phyloP scores from a whole-genome alignment of 1,139 yeast species.

The Kodamaea sp. region DNA sequence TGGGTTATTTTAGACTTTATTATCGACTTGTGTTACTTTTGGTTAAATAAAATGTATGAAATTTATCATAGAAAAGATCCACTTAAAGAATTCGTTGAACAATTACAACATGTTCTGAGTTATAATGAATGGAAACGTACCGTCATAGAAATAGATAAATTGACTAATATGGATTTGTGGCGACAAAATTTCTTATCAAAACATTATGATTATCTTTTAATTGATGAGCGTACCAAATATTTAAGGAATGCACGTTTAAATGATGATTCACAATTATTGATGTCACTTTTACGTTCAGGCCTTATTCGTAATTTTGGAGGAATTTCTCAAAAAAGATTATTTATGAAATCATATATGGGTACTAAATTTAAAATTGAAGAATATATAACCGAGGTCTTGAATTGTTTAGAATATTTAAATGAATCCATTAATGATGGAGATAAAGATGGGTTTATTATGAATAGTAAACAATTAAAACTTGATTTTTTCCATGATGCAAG shows the following conservation, averaged over 20 bases:
- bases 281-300: conserved; percentile 77
- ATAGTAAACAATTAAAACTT: conserved; percentile 59
- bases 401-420: conserved; percentile 57
- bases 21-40: conserved; percentile 56
- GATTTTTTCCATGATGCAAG: conserved; percentile 89
- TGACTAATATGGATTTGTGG: conserved; percentile 75
- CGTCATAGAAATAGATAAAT: conserved; percentile 58
- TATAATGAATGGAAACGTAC: conserved; percentile 61
- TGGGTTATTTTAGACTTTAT: conserved; percentile 62
- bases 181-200: conserved; percentile 79
- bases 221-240: conserved; percentile 66
- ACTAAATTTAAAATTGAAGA: conserved; percentile 87
- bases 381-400: conserved; percentile 71
- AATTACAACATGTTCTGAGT: conserved; percentile 40
- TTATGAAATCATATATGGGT: conserved; percentile 80
- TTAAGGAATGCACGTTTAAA: conserved; percentile 59
- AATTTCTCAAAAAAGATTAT: conserved; percentile 73
- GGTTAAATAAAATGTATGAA: conserved; percentile 45
- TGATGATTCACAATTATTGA: conserved; percentile 55
- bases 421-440: conserved; percentile 33
- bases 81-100: conserved; percentile 36
- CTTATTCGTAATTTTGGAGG: conserved; percentile 89
- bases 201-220: conserved; percentile 79
- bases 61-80: conserved; percentile 40
- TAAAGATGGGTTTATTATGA: conserved; percentile 37